phyloP scores from a whole-genome alignment of 495 filamentous ascomycete species.

The Lineolata rhizophorae region DNA sequence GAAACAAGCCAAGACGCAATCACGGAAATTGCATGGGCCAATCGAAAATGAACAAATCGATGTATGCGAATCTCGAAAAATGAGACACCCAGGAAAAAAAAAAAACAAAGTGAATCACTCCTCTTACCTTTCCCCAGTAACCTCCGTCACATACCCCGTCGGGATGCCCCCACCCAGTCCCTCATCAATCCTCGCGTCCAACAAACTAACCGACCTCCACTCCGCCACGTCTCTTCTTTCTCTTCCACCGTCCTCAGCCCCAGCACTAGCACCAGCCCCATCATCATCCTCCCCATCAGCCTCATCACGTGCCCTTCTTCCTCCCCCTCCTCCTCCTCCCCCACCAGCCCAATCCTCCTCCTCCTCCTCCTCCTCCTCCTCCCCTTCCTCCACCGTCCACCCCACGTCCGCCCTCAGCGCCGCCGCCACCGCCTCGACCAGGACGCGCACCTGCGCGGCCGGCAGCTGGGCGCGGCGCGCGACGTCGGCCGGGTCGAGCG shows the following conservation, averaged over 20 bases:
- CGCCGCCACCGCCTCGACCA: slow-evolving; percentile 38
- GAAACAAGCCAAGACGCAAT: neutral
- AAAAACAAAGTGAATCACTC: no score
- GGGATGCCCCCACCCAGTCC: slow-evolving; percentile 73
- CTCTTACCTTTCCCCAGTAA: slow-evolving; percentile 85
- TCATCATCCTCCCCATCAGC: neutral
- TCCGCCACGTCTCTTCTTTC: no score
- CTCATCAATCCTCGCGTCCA: slow-evolving; percentile 51
- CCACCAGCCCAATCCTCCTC: neutral
- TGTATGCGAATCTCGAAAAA: no score
- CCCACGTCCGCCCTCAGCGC: slow-evolving; percentile 46
- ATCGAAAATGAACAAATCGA: no score
- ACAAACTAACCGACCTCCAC: slow-evolving; percentile 43
- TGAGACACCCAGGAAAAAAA: no score
- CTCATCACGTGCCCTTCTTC: slow-evolving; percentile 2
- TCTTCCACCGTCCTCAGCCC: no score
- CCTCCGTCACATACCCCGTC: slow-evolving; percentile 62
- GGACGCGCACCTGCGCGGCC: slow-evolving; percentile 49
- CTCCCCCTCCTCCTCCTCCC: slow-evolving; percentile 5
- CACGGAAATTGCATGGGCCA: no score
- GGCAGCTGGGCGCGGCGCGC: slow-evolving; percentile 72
- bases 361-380: neutral
- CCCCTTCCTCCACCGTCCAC: slow-evolving; percentile 14
- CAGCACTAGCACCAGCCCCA: no score
- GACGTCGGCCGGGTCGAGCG: slow-evolving; percentile 61